Evolutionary conservation across 2,329 filamentous ascomycete genomes (phyloP).

Genomic region (Diplodia mutila): DNA sequence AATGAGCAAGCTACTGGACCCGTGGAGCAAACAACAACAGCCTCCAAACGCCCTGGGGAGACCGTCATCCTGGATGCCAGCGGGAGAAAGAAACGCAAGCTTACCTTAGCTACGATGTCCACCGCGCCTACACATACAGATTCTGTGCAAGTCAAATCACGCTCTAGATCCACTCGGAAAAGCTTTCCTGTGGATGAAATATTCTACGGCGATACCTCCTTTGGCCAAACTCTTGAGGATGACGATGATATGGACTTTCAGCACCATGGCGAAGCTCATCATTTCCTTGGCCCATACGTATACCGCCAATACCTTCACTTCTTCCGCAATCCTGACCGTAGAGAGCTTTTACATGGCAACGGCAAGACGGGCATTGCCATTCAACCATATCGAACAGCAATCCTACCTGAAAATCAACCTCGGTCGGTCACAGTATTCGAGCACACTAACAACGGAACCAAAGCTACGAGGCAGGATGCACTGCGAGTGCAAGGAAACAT

Average conservation of each 20-base stretch:
- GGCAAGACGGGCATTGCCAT: constrained; percentile 34
- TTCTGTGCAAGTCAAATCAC: background rate
- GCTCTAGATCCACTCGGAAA: background rate
- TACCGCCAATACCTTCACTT: constrained; percentile 35
- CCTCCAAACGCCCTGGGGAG: constrained; percentile 30
- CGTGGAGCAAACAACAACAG: background rate
- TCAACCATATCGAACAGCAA: constrained; percentile 36
- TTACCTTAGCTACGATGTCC: constrained; percentile 32
- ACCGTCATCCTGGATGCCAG: constrained; percentile 32
- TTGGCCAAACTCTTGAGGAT: constrained; percentile 25
- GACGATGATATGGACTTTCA: constrained; percentile 27
- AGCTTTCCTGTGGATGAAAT: constrained; percentile 36
- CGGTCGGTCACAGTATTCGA: constrained; percentile 39
- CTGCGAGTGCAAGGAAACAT: constrained; percentile 25
- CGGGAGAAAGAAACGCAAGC: constrained; percentile 41
- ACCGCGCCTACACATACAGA: constrained; percentile 15
- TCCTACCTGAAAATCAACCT: constrained; percentile 27
- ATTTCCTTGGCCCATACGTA: constrained; percentile 34
- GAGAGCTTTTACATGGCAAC: constrained; percentile 28
- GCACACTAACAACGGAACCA: constrained; percentile 26
- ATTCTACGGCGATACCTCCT: constrained; percentile 34
- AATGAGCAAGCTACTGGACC: background rate
- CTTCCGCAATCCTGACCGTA: constrained; percentile 29
- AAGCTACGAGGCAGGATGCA: constrained; percentile 36
- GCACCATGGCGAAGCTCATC: background rate